Conservation (phyloP, 257 asterid species). For the Solanum appendiculatum region DNA sequence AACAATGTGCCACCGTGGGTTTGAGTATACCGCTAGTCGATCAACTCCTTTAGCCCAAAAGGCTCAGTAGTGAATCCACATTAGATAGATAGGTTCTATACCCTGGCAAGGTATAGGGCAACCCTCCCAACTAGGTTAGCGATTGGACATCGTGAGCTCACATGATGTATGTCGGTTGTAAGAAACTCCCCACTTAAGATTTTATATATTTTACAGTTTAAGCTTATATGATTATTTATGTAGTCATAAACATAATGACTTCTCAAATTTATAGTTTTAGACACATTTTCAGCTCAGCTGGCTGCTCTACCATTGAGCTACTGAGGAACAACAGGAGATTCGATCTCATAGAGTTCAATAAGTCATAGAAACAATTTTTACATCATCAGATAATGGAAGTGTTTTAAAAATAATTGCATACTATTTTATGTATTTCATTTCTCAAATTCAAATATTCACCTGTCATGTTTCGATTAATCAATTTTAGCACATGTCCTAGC, state of each 20-base stretch:
- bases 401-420: neutral
- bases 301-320: too few species aligned
- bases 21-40: neutral
- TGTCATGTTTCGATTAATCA: neutral
- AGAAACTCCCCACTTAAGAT: neutral
- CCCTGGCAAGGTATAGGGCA: neutral
- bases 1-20: too few species aligned
- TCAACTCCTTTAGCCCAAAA: neutral
- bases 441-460: neutral
- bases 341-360: too few species aligned
- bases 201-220: neutral
- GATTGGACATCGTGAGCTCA: neutral
- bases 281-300: neutral
- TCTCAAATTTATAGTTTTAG: neutral
- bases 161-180: neutral
- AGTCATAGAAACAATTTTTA: neutral
- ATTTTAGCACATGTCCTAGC: neutral
- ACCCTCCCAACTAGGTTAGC: neutral
- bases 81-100: neutral
- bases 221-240: neutral
- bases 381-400: neutral
- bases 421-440: neutral
- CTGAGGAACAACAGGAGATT: too few species aligned
- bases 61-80: neutral
- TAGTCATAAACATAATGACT: neutral